These are phyloP conservation scores for Tetramitus jugosus DNA, from an alignment of 208 protist genomes.

Conservation along the genomic window DNA sequence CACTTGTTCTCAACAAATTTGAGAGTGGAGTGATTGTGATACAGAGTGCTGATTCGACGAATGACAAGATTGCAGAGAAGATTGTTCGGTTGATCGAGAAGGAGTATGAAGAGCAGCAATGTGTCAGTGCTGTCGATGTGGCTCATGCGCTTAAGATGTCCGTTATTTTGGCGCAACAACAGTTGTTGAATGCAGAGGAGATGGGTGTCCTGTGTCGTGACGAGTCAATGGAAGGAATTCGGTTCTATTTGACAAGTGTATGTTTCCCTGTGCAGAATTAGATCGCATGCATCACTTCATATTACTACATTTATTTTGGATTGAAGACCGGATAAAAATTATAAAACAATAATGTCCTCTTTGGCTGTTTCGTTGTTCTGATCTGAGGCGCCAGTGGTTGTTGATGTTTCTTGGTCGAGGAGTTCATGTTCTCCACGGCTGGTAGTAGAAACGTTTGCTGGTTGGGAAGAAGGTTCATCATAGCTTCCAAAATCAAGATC, in stretches of 20 bases:
- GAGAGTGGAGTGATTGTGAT: constrained; percentile 24
- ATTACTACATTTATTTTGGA: too few species aligned
- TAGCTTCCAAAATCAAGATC: too few species aligned
- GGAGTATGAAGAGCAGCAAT: not conserved
- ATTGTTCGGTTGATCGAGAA: constrained; percentile 2
- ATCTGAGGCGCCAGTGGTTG: too few species aligned
- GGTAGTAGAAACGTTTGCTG: too few species aligned
- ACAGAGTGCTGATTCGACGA: not conserved
- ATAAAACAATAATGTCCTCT: too few species aligned
- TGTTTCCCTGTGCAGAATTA: too few species aligned
- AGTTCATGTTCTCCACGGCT: too few species aligned
- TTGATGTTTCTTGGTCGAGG: too few species aligned
- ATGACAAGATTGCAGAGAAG: not conserved
- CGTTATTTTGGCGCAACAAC: constrained; percentile 22
- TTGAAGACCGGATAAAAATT: too few species aligned
- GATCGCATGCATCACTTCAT: too few species aligned
- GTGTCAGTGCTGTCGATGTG: constrained; percentile 25
- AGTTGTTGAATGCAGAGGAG: constrained; percentile 27
- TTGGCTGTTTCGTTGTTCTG: too few species aligned
- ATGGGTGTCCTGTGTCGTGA: constrained; percentile 29
- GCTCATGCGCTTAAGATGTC: constrained; percentile 17
- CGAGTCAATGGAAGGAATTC: constrained; percentile 25
- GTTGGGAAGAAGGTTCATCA: too few species aligned
- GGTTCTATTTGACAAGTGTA: constrained; percentile 37
- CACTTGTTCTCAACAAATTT: constrained; percentile 26